Conservation (phyloP, 2,329 filamentous ascomycete genomes). For the Coniochaeta prunicola region DNA sequence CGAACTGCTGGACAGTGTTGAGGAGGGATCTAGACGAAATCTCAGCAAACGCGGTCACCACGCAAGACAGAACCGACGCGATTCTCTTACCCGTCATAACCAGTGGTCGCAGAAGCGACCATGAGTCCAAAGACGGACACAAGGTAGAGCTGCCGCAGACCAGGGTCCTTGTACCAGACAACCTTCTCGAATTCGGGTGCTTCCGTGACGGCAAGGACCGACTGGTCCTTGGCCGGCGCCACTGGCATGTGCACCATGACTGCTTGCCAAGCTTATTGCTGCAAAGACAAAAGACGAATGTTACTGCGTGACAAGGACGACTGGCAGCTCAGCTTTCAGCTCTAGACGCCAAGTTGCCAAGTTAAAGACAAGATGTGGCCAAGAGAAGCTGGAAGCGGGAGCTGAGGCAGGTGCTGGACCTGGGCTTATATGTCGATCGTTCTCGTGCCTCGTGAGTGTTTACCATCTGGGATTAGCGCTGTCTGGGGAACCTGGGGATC, state of each 20-base stretch:
- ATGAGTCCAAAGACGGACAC: slow-evolving; percentile 37
- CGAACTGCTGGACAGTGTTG: slow-evolving; percentile 52
- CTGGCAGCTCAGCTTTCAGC: background rate
- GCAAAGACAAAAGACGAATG: background rate
- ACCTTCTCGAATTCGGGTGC: slow-evolving; percentile 25
- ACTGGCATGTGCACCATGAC: background rate
- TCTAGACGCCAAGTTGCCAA: background rate
- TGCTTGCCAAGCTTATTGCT: background rate
- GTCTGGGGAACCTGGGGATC: background rate
- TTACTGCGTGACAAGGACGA: background rate
- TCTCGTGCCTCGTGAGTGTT: background rate
- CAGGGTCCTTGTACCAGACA: slow-evolving; percentile 31
- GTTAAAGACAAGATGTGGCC: background rate
- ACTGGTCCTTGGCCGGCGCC: background rate
- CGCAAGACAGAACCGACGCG: background rate
- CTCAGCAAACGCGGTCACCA: no score
- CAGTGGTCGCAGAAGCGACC: slow-evolving; percentile 53
- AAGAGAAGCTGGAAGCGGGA: background rate
- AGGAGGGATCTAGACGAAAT: slow-evolving; percentile 38
- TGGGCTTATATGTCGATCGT: background rate
- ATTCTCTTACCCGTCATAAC: slow-evolving; percentile 44
- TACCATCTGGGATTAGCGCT: background rate
- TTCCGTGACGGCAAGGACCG: slow-evolving; percentile 12
- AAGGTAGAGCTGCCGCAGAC: slow-evolving; percentile 32
- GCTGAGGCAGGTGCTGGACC: background rate